Conservation (phyloP, 1,284 basidiomycete genomes). For the Malassezia arunalokei region DNA sequence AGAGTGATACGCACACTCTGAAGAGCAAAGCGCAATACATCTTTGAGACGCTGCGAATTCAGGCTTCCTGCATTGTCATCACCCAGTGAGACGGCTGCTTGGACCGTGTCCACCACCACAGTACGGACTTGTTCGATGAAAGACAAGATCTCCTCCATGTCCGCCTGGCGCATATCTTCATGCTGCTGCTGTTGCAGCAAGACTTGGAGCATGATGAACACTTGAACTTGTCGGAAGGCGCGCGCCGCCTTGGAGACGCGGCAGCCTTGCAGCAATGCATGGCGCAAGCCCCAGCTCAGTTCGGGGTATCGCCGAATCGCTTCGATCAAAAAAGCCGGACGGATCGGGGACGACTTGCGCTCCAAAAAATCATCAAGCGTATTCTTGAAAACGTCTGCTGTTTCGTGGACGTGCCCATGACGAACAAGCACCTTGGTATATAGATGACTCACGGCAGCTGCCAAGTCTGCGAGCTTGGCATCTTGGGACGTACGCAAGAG, state of each 20-base stretch:
- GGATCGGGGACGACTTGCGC: conserved; percentile 66
- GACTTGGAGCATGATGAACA: conserved; percentile 59
- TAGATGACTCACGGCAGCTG: conserved; percentile 62
- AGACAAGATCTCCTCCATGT: conserved; percentile 48
- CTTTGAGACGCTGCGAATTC: conserved; percentile 63
- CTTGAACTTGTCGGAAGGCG: conserved; percentile 51
- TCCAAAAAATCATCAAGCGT: conserved; percentile 68
- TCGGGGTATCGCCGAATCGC: conserved; percentile 61
- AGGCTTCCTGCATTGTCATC: conserved; percentile 46
- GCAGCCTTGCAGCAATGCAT: conserved; percentile 53
- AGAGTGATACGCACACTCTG: conserved; percentile 58
- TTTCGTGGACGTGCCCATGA: conserved; percentile 9
- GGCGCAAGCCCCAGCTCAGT: conserved; percentile 59
- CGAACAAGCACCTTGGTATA: conserved; percentile 49
- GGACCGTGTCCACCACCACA: conserved; percentile 52
- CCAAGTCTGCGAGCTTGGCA: conserved; percentile 56
- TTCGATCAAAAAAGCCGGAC: conserved; percentile 64
- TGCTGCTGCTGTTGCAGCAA: conserved; percentile 53
- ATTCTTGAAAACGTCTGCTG: conserved; percentile 52
- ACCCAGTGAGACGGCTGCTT: conserved; percentile 50
- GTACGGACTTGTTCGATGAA: conserved; percentile 54
- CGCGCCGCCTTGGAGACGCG: conserved; percentile 19
- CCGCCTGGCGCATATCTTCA: conserved; percentile 37
- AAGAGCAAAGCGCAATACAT: conserved; percentile 63
- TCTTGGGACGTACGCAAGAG: conserved; percentile 59